Percentiles rank a stretch among this genome's conserved stretches.
phyloP scores from a whole-genome alignment of 345 rosid genomes.

The Rhodamnia rubescens region DNA sequence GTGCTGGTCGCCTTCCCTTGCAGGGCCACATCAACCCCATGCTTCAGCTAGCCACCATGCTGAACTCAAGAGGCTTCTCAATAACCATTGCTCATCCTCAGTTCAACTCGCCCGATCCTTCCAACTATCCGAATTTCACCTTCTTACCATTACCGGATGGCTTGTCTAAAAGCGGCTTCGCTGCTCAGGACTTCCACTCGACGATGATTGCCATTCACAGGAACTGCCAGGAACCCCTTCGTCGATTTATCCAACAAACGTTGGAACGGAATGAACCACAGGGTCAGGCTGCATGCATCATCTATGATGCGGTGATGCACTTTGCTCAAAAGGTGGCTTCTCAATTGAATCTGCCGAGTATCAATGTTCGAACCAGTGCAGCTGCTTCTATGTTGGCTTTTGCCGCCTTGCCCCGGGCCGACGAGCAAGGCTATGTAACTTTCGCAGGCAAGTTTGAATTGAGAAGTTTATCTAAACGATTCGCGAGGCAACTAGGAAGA shows the following conservation, averaged over 20 bases:
- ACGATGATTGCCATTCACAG: conserved; percentile 1
- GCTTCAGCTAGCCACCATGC: conserved; percentile 23
- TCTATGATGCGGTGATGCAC: conserved; percentile 19
- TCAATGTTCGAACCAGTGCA: conserved; percentile 6
- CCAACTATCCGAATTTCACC: conserved; percentile 5
- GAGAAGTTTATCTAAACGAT: neutral
- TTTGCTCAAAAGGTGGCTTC: conserved; percentile 11
- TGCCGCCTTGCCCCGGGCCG: neutral
- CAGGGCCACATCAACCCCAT: conserved; percentile 31
- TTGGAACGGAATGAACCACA: neutral
- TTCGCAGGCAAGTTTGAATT: conserved; percentile 1
- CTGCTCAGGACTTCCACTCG: neutral
- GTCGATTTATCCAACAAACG: neutral
- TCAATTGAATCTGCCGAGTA: conserved; percentile 9
- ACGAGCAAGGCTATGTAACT: conserved; percentile 7
- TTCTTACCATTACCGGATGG: conserved; percentile 7
- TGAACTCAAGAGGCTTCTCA: conserved; percentile 19
- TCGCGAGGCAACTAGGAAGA: neutral
- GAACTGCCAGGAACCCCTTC: conserved; percentile 8
- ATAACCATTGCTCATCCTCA: conserved; percentile 20
- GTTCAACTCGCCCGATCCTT: conserved; percentile 14
- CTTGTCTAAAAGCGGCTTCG: neutral
- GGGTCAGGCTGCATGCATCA: conserved; percentile 2
- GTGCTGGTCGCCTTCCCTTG: conserved; percentile 18
- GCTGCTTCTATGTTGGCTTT: conserved; percentile 3